Conservation (phyloP, 768 basidiomycete species). For the Antrodiella citrinella region DNA sequence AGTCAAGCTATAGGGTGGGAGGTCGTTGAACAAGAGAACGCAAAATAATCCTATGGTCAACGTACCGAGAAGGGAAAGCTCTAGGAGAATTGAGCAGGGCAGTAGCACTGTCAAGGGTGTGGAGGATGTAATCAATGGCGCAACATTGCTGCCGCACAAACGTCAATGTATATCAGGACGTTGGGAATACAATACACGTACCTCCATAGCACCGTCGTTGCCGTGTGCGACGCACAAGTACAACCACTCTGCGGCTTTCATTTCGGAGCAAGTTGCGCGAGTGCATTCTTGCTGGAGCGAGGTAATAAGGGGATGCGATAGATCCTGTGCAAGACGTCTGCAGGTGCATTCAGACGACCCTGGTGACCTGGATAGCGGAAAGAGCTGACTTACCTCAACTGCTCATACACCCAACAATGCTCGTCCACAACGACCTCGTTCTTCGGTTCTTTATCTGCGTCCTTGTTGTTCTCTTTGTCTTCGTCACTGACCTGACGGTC, state of each 20-base stretch:
- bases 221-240: constrained; percentile 95
- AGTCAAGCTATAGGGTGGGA: constrained; percentile 39
- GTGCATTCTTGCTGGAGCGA: constrained; percentile 85
- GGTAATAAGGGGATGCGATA: constrained; percentile 79
- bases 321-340: constrained; percentile 83
- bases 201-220: constrained; percentile 82
- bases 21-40: constrained; percentile 10
- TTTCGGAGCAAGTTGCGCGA: constrained; percentile 81
- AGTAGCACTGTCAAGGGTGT: constrained; percentile 90
- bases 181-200: constrained; percentile 24
- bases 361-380: background rate
- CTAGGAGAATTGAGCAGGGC: constrained; percentile 85
- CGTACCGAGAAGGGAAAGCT: constrained; percentile 84
- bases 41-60: constrained; percentile 12
- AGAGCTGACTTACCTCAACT: constrained; percentile 37
- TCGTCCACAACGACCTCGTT: constrained; percentile 62
- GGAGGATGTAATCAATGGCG: constrained; percentile 93
- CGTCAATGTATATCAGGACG: background rate
- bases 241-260: constrained; percentile 99
- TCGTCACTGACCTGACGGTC: constrained; percentile 25
- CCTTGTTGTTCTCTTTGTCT: constrained; percentile 25
- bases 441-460: constrained; percentile 26
- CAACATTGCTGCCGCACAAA: constrained; percentile 67
- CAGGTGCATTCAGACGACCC: background rate
- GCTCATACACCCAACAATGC: constrained; percentile 79